Base-by-base conservation (phyloP, 2,329 filamentous ascomycete species). In the Colletotrichum musicola region DNA sequence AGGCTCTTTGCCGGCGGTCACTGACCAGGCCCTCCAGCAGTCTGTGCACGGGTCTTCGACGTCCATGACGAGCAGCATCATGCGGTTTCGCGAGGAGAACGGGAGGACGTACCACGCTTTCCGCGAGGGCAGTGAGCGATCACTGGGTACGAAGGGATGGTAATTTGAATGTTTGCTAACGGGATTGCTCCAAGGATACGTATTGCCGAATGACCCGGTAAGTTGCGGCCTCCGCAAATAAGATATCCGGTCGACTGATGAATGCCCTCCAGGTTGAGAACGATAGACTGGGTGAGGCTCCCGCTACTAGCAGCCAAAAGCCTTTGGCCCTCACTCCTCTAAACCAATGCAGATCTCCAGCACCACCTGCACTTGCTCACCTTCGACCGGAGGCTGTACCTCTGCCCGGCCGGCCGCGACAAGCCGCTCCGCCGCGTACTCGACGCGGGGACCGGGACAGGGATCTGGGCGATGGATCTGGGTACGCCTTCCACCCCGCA, bases 401-500 rank as follows among this genome's bases (percentile, higher is more conserved):
- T 75, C 10, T 72, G 72, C 18, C 68, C 73, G 38, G 60, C 61
- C 12, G 65, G 68, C 14, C 57, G 67, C 51, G 49, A 62, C 25
- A 68, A 40, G 14, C 65, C 71, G 4, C 47, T 44, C 6, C 56
- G 40, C 12, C 71, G 70, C n/a, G 75, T 81, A 7, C 75, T 87
- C 1, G 85, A 87, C 73, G 73, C 84, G 27, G 84, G 84, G n/a
- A 85, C 83, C 1, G 84, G 84, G 0, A 86, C 84, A 3, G 83
- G 83, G 18, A 74, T 79, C 9, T 83, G 81, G 81, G 79, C 79
- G 4, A 81, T 86, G 10, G 84, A 86, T 64, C 80, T 85, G 70
- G 82, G 75, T 76, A 55, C 13, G 44, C 30, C 30, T 10, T 12
- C 30, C 30, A 35, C 30, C 30, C 30, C 30, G 30, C 30, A 35